These are phyloP conservation scores for Fusarium luffae DNA, from an alignment of 2,329 filamentous ascomycete genomes.

Conservation along the genomic window DNA sequence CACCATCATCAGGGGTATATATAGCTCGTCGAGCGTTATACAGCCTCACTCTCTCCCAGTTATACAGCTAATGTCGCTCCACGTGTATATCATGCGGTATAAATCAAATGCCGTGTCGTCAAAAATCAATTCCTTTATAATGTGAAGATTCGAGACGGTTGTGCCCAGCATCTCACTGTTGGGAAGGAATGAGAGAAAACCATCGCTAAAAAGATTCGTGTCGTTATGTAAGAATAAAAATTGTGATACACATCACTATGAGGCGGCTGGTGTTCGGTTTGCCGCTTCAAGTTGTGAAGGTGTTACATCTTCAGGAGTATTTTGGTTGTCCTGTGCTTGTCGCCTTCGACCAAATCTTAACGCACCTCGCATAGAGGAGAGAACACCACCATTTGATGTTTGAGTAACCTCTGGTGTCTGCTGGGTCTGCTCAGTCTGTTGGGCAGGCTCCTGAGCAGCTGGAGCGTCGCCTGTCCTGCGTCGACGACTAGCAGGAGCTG, in stretches of 20 bases:
- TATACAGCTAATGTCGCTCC: conserved; percentile 23
- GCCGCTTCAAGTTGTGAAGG: conserved; percentile 62
- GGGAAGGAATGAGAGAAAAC: conserved; percentile 46
- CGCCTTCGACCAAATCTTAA: conserved; percentile 49
- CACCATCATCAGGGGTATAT: conserved; percentile 35
- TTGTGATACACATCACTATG: conserved; percentile 25
- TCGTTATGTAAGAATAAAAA: conserved; percentile 36
- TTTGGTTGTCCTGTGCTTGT: conserved; percentile 31
- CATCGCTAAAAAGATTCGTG: conserved; percentile 45
- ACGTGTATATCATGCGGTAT: conserved; percentile 36
- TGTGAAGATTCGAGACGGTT: conserved; percentile 45
- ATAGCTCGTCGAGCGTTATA: conserved; percentile 36
- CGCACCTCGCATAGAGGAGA: conserved; percentile 50
- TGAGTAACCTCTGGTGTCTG: conserved; percentile 24
- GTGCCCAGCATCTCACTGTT: conserved; percentile 29
- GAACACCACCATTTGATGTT: conserved; percentile 39
- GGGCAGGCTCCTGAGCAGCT: conserved; percentile 21
- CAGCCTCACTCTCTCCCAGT: conserved; percentile 19
- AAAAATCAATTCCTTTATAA: conserved; percentile 44
- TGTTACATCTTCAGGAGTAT: conserved; percentile 48
- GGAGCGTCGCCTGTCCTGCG: conserved; percentile 19
- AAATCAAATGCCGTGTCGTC: conserved; percentile 45
- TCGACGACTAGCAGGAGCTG: conserved; percentile 19
- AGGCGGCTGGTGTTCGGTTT: conserved; percentile 43
- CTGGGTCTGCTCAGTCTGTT: conserved; percentile 21